Evolutionary conservation across 192 early-diverging fungal genomes (phyloP).

Genomic region (Coemansia sp.): DNA sequence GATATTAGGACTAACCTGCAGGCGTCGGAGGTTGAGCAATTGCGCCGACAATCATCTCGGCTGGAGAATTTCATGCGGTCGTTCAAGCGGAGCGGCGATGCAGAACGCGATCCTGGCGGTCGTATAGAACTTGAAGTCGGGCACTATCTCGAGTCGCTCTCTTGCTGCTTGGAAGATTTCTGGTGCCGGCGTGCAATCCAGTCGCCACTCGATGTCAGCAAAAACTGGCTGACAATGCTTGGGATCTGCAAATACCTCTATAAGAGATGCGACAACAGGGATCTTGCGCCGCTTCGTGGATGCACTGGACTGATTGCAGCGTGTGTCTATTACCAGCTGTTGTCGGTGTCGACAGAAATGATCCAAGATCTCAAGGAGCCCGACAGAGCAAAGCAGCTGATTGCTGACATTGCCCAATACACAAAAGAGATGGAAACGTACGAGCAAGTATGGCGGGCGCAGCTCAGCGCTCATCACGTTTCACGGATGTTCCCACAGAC

Average conservation of each 20-base stretch:
- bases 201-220: constrained; percentile 27
- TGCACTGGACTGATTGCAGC: constrained; percentile 35
- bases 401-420: constrained; percentile 17
- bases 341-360: constrained; percentile 17
- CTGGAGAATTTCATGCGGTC: constrained; percentile 37
- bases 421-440: constrained; percentile 27
- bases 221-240: constrained; percentile 48
- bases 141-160: constrained; percentile 49
- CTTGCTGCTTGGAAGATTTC: constrained; percentile 52
- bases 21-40: constrained; percentile 22
- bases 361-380: constrained; percentile 9
- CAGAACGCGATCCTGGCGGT: constrained; percentile 29
- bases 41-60: constrained; percentile 29
- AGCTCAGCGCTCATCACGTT: constrained; percentile 25
- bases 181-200: constrained; percentile 37
- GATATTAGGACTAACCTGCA: constrained; percentile 3
- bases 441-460: constrained; percentile 19
- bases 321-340: constrained; percentile 42
- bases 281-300: constrained; percentile 28
- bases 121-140: constrained; percentile 34
- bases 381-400: not conserved
- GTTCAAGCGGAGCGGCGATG: constrained; percentile 50
- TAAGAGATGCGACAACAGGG: constrained; percentile 17
- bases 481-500: constrained; percentile 38
- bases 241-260: constrained; percentile 38